Evolutionary conservation across 257 asterid species (phyloP).

Genomic region (Lithospermum erythrorhizon): DNA sequence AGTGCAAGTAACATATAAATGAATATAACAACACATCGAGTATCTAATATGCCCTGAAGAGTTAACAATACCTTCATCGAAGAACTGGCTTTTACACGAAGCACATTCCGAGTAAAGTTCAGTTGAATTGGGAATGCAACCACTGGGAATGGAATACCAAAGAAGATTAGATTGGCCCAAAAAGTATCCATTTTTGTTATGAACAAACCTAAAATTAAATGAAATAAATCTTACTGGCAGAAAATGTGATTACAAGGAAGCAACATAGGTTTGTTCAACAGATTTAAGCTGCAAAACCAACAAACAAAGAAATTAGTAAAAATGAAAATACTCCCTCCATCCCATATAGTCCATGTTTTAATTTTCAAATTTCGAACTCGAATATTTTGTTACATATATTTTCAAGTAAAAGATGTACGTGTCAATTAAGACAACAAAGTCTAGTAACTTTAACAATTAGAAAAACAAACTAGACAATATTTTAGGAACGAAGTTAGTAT

Average conservation of each 20-base stretch:
- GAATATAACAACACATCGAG: neutral
- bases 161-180: neutral
- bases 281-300: constrained; percentile 41
- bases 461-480: neutral
- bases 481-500: neutral
- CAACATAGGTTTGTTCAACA: constrained; percentile 56
- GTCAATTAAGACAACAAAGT: too few relatives aligned
- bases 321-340: too few relatives aligned
- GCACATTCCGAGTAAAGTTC: constrained; percentile 46
- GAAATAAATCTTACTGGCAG: constrained; percentile 53
- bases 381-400: too few relatives aligned
- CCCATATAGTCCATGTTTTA: too few relatives aligned
- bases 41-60: neutral
- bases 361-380: too few relatives aligned
- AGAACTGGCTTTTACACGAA: constrained; percentile 40
- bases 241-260: constrained; percentile 87
- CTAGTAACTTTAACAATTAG: neutral
- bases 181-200: neutral
- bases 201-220: neutral
- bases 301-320: neutral
- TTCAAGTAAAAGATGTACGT: too few relatives aligned
- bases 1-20: too few relatives aligned
- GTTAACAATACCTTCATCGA: constrained; percentile 33
- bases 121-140: constrained; percentile 29
- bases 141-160: constrained; percentile 23